Evolutionary conservation across 1,139 yeast species (phyloP).

Genomic region (Magnusiomyces sp.): DNA sequence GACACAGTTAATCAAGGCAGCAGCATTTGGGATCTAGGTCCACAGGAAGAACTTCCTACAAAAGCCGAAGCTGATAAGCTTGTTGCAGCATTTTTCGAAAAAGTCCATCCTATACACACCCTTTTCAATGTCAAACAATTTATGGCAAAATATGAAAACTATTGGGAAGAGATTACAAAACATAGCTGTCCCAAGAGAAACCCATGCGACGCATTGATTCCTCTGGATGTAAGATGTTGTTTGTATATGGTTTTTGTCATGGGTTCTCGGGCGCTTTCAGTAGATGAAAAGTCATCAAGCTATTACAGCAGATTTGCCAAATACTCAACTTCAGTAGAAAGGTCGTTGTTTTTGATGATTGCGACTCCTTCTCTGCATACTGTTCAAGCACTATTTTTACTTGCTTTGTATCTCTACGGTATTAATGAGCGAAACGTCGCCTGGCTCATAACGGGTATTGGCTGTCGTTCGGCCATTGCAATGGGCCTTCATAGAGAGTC

Average conservation of each 20-base stretch:
- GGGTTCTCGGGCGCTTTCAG: conserved; percentile 13
- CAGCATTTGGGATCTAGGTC: conserved; percentile 8
- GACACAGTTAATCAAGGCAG: not conserved
- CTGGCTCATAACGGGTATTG: conserved; percentile 13
- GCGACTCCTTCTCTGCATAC: conserved; percentile 12
- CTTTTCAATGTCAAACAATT: conserved; percentile 10
- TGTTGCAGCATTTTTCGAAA: conserved; percentile 10
- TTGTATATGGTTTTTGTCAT: conserved; percentile 14
- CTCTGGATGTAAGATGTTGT: conserved; percentile 13
- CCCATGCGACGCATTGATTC: not conserved
- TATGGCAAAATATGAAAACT: conserved; percentile 10
- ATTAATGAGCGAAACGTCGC: conserved; percentile 14
- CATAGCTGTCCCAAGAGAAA: not conserved
- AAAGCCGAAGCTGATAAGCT: conserved; percentile 11
- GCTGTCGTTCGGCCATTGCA: conserved; percentile 13
- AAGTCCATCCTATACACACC: conserved; percentile 12
- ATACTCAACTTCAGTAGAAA: conserved; percentile 13
- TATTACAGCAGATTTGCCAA: conserved; percentile 9
- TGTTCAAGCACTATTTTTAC: conserved; percentile 12
- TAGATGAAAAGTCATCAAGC: conserved; percentile 9
- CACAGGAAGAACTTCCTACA: conserved; percentile 10
- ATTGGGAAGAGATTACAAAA: conserved; percentile 11
- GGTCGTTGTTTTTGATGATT: conserved; percentile 10
- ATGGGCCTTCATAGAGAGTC: conserved; percentile 14
- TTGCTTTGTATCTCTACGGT: conserved; percentile 12